Evolutionary conservation across 2,329 filamentous ascomycete genomes (phyloP), one percentile per base, ranked within the genome.

Genomic region (Nectriaceae sp.): DNA sequence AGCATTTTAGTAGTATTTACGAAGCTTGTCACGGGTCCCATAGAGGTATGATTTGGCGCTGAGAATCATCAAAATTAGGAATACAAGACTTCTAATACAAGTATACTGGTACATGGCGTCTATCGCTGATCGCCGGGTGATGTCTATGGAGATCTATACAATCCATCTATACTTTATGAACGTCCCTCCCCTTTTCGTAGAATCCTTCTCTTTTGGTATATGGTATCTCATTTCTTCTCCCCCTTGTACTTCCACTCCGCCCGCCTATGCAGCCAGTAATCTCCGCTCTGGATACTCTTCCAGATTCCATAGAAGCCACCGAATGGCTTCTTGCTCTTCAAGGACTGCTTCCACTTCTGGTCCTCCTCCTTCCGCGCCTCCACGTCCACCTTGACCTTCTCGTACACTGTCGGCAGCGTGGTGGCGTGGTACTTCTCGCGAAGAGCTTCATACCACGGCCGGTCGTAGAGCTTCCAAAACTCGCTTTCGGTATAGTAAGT

Each of bases 401-500:
- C 83, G 68, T 84, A 88, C 4, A 90, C 84, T 39, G 72, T 83
- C 21, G 87, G 87, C 58, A 90, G 69, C 5, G 75, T 74, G 1
- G 71, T 72, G 11, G 86, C 87, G 40, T 75, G 65, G 67, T 88
- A 90, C 63, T 85, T 87, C 20, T 62, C 52, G 15, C 87, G 73
- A 56, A 90, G 70, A 2, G 62, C 71, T 24, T 88, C 78, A 65
- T 90, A 90, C 77, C 77, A 82, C 18, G 64, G 60, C 37, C 72
- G 68, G 46, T 75, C 75, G 65, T 89, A 89, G 43, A 84, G 73
- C 26, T 70, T 60, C 84, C 85, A 89, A 69, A 89, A 90, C 62
- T 88, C 82, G 0, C 78, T 71, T 62, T 88, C 80, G n/a, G 80
- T 78, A 67, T 94, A 94, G 71, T 91, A 95, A 0, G 89, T 87